Evolutionary conservation across 768 basidiomycete genomes (phyloP), one percentile per base, ranked within the genome.

Genomic region (Pleurotus salmoneostramineus): DNA sequence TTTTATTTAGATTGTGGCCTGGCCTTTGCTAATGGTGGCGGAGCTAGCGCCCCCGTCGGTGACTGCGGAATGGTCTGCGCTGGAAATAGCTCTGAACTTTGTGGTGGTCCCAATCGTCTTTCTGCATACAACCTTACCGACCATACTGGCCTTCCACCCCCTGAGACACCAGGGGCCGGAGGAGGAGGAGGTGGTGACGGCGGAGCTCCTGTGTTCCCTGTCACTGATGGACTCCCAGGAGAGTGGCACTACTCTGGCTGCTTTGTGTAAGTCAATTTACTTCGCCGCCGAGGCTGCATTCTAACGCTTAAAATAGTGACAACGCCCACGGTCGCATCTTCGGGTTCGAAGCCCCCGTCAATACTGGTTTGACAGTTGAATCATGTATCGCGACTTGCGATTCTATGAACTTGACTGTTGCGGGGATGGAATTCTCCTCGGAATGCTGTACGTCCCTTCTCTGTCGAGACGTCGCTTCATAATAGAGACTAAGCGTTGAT

Each of bases 111-210:
- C 0, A 77, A 86, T 64, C 72, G 81, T 45, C 72, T 91, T 17
- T 87, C 81, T 55, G 68, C 85, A 2, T 91, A 88, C 68, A 87
- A 89, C 66, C 89, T 81, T 61, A 89, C 87, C 42, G 87, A 85
- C 0, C 80, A 77, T 0, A 68, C 72, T 57, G 72, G 84, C 21
- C 79, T 83, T n/a, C 62, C 66, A 12, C 66, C 66, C 10, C 59
- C 64, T 10, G 75, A 72, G 1, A 73, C 71, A 2, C 73, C 73
- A 7, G 75, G 73, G 5, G 74, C 69, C 4, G 68, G 66, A 4
- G 72, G 70, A 0, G 72, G 69, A 3, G 72, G 70, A 0, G 72
- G 69, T 5, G 70, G 67, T 7, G 65, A 61, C 10, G 65, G 64
- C 0, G 62, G 62, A 5, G 58, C 58, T 2, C 60, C 69, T 11